phyloP scores from a whole-genome alignment of 495 filamentous ascomycete genomes.

The Astrocystis sublimbata region DNA sequence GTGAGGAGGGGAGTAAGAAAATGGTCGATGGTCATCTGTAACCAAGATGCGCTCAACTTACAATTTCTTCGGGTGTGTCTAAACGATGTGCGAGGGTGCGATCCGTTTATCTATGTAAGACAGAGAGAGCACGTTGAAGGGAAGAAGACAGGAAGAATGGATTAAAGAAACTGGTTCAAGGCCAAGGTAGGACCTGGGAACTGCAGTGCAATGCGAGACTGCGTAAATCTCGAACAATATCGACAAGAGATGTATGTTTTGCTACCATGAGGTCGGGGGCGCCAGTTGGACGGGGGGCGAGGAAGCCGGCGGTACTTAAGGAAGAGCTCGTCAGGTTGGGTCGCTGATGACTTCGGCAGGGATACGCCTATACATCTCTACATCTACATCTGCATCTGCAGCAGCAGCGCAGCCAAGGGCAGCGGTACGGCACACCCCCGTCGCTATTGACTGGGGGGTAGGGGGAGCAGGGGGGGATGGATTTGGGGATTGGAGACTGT shows the following conservation, averaged over 20 bases:
- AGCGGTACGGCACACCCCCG: conserved; percentile 6
- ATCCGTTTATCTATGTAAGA: conserved; percentile 32
- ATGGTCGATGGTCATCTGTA: neutral
- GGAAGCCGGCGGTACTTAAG: conserved; percentile 20
- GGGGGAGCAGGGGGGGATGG: conserved; percentile 7
- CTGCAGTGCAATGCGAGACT: conserved; percentile 23
- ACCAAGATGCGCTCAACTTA: conserved; percentile 14
- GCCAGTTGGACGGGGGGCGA: conserved; percentile 15
- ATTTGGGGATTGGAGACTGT: conserved; percentile 19
- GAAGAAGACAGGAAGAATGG: conserved; percentile 19
- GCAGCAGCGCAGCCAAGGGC: neutral
- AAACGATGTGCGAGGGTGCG: neutral
- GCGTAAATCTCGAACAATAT: conserved; percentile 32
- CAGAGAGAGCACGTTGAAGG: conserved; percentile 32
- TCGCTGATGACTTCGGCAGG: conserved; percentile 20
- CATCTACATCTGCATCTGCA: neutral
- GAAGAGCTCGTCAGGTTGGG: conserved; percentile 14
- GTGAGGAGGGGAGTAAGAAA: conserved; percentile 12
- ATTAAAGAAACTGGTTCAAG: conserved; percentile 21
- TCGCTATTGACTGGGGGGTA: neutral
- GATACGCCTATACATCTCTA: conserved; percentile 5
- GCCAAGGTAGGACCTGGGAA: conserved; percentile 23
- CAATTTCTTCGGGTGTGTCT: conserved; percentile 27
- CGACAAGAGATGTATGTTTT: conserved; percentile 18
- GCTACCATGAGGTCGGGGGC: conserved; percentile 22